Evolutionary conservation across 306 rosid genomes (phyloP), one percentile per base, ranked within the genome.

Genomic region (Cicer chorassanicum): DNA sequence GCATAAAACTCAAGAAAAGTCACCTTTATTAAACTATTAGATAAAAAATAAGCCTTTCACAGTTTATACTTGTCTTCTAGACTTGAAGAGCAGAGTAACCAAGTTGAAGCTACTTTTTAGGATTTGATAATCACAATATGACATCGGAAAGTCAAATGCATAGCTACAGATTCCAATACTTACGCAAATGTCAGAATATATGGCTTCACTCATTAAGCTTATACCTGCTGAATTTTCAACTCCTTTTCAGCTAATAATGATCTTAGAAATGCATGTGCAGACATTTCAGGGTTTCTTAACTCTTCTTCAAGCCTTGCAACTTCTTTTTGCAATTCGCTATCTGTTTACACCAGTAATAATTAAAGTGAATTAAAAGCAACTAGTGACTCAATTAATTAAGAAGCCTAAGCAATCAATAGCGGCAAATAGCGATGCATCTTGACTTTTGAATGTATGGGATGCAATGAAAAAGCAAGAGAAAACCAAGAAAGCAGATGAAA

Each of bases 231-330:
- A 75, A 93, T 93, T 89, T 87, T 88, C 71, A 81, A 16, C 51
- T 93, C 96, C 86, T 89, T 91, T 84, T 91, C 91, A 60, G 75
- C 85, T 67, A 93, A 65, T 82, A 93, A 73, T 8, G 94, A 87
- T 84, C 75, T 89, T 53, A 93, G 70, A 64, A 88, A 73, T 62
- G 92, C 73, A 73, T 84, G 59, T 42, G 87, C 85, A 60, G 86
- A 82, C 48, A 79, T 83, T 69, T 88, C 85, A 6, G 98, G 98
- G 84, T 93, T 88, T 62, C 83, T 82, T 73, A 89, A 72, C 87
- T 84, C 96, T 74, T 92, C 97, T 82, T 91, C n/a, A n/a, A 91
- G 98, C 76, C 98, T 83, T 39, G 92, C 97, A 64, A 93, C 90
- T 82, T 90, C 94, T 85, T 87, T 87, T 80, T 91, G 92, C 78